Conservation (phyloP, 768 basidiomycete species). For the Boletus rubroflammeus region DNA sequence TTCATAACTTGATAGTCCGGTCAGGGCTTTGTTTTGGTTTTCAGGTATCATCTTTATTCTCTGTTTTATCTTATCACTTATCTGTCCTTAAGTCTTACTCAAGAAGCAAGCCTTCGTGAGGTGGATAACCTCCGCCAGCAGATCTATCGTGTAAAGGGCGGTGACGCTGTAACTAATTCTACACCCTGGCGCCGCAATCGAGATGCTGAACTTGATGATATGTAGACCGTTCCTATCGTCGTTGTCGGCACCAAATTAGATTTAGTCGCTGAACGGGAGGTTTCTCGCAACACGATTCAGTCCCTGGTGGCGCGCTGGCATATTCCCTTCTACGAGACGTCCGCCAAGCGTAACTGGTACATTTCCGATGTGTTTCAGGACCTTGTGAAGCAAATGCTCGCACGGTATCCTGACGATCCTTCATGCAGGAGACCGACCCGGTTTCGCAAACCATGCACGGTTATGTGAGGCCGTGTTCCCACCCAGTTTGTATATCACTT, state of each 20-base stretch:
- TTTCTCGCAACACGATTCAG: constrained; percentile 60
- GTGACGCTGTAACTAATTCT: constrained; percentile 46
- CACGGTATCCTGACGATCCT: constrained; percentile 51
- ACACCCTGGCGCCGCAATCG: neutral
- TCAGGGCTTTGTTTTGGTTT: constrained; percentile 78
- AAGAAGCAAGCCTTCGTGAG: constrained; percentile 77
- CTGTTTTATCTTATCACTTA: neutral
- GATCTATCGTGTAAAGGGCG: constrained; percentile 76
- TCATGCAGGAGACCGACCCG: constrained; percentile 30
- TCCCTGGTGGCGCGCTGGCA: constrained; percentile 62
- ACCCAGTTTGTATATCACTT: constrained; percentile 7
- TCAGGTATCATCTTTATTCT: constrained; percentile 49
- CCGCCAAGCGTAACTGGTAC: constrained; percentile 84
- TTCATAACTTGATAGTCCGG: constrained; percentile 44
- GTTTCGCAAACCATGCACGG: constrained; percentile 31
- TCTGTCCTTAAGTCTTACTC: constrained; percentile 55
- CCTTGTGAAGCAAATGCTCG: constrained; percentile 70
- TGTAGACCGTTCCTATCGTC: constrained; percentile 69
- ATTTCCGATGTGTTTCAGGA: constrained; percentile 76
- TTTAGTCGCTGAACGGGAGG: constrained; percentile 76
- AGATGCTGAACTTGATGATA: constrained; percentile 4
- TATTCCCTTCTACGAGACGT: constrained; percentile 82
- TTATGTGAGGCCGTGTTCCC: constrained; percentile 33
- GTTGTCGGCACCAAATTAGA: constrained; percentile 87
- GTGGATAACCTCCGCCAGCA: constrained; percentile 78